Conservation (phyloP, 1,139 yeast species). For the Scheffersomyces titani region DNA sequence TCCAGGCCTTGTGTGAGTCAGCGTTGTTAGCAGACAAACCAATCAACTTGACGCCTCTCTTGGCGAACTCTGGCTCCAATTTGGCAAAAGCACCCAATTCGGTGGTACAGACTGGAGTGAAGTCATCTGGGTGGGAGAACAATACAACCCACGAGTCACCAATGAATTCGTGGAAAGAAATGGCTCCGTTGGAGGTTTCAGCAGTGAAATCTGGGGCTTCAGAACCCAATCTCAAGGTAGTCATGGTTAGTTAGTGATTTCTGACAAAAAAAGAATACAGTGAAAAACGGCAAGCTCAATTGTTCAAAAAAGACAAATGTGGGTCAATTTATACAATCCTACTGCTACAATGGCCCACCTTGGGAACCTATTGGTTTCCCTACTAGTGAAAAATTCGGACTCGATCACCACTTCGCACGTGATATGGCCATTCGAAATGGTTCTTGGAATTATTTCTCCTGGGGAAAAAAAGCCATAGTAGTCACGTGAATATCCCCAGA, state of each 20-base stretch:
- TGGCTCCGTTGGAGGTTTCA: conserved; percentile 72
- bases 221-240: conserved; percentile 43
- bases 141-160: conserved; percentile 83
- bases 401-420: conserved; percentile 9
- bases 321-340: not conserved
- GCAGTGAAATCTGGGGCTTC: conserved; percentile 84
- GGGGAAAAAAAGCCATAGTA: not conserved
- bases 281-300: not conserved
- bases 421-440: conserved; percentile 4
- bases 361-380: not conserved
- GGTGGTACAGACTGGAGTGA: conserved; percentile 89
- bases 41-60: conserved; percentile 73
- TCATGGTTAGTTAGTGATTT: conserved; percentile 1
- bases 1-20: conserved; percentile 76
- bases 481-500: not conserved
- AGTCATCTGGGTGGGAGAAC: conserved; percentile 86
- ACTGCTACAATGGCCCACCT: not conserved
- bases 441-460: not conserved
- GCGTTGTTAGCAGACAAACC: conserved; percentile 77
- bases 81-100: conserved; percentile 88
- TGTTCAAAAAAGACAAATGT: not conserved
- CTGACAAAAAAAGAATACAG: not conserved
- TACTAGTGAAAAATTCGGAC: not conserved
- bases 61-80: conserved; percentile 77
- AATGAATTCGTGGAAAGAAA: conserved; percentile 78